A percentile compares a stretch with the other conserved stretches of the same genome.
These are phyloP conservation scores for Sugiyamaella mastotermitis DNA, from an alignment of 805 yeast genomes.

Conservation along the genomic window DNA sequence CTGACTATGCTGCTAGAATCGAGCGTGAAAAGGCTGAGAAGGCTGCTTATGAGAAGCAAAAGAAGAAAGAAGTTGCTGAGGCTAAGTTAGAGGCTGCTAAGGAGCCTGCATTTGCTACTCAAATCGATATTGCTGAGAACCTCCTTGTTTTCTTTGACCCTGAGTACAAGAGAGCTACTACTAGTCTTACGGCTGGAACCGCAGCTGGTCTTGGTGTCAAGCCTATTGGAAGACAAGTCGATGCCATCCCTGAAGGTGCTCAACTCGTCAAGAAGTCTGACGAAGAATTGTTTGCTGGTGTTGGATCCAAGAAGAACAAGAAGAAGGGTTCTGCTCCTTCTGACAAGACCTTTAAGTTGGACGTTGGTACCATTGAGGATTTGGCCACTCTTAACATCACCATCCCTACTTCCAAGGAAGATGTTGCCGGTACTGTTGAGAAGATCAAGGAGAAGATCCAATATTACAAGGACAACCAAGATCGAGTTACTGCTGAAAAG, in stretches of 20 bases:
- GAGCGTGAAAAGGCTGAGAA: conserved; percentile 61
- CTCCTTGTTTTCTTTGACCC: conserved; percentile 76
- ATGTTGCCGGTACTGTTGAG: conserved; percentile 57
- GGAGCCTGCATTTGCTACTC: conserved; percentile 76
- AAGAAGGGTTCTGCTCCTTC: conserved; percentile 35
- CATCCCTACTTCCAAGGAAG: conserved; percentile 72
- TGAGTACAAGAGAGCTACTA: conserved; percentile 54
- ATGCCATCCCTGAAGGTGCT: conserved; percentile 56
- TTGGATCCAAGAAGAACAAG: conserved; percentile 48
- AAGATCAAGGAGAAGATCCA: conserved; percentile 67
- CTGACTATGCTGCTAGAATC: conserved; percentile 61
- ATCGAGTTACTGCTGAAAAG: conserved; percentile 70
- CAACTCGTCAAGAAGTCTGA: conserved; percentile 60
- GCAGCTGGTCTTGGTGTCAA: conserved; percentile 29
- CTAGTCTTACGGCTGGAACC: conserved; percentile 26
- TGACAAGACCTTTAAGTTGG: conserved; percentile 55
- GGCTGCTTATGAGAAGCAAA: conserved; percentile 44
- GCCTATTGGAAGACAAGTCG: conserved; percentile 32
- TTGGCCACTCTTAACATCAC: conserved; percentile 70
- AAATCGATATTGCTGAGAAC: conserved; percentile 69
- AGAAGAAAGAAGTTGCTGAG: conserved; percentile 58
- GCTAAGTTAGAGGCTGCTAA: conserved; percentile 64
- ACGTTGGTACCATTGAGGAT: conserved; percentile 71
- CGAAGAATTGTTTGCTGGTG: conserved; percentile 50
- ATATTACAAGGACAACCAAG: conserved; percentile 66